Base-by-base conservation (phyloP, 345 rosid genomes). In the Lepidium aucheri region DNA sequence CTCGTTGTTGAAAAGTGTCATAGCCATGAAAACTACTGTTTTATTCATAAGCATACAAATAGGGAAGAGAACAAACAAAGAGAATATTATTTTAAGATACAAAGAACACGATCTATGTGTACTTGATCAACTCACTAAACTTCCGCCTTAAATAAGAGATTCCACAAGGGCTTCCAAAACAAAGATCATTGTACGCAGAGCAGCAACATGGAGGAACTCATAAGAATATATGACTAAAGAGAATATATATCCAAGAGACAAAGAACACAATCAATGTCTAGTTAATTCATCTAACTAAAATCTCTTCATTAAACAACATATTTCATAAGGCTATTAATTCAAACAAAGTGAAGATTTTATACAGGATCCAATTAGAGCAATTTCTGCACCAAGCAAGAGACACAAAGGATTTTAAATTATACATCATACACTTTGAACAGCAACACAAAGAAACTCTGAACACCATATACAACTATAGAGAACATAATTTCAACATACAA, bases 1-100 rank as follows among this genome's bases (percentile, higher is more conserved):
- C 79, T 92, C 96, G 20, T 92, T 87, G 56, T 51, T 41, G 39
- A 65, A 30, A 24, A 17, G 46, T 20, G 47, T 70, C 47, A 70
- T 16, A 17, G 9, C 50, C 56, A 35, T 44, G 40, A 28, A 26
- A 4, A 46, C 36, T 40, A 53, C 49, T 35, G 40, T 13, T 26
- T 26, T 43, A 61, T 9, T n/a, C n/a, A n/a, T n/a, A 22, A 61
- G n/a, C 68, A 60, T 22, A 7, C 17, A 46, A 8, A 43, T 11
- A 10, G 4, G 13, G 1, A 52, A 51, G 44, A 51, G 34, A 57
- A 28, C 12, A 40, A 32, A 6, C 34, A n/a, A n/a, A 44, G 32
- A 40, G 36, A 14, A 3, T 2, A 35, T 13, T 3, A 15, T 40
- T 36, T 34, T 15, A 52, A 52, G 4, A 52, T 47, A 53, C 44